phyloP scores from a whole-genome alignment of 345 rosid genomes.

The Nephelium lappaceum region DNA sequence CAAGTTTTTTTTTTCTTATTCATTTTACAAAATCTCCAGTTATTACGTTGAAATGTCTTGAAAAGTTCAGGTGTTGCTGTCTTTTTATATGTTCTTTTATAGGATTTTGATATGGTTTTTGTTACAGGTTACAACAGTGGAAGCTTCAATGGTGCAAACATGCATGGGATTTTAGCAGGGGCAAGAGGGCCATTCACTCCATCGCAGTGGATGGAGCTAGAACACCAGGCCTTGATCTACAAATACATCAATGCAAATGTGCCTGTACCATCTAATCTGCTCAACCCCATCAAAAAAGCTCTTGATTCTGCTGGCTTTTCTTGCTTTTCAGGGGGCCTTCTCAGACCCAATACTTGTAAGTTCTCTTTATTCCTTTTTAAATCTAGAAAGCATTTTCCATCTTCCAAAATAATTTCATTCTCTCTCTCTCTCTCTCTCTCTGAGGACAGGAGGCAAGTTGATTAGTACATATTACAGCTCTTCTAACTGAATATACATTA shows the following conservation, averaged over 20 bases:
- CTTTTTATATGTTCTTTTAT: neutral
- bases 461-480: neutral
- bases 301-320: constrained; percentile 58
- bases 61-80: constrained; percentile 7
- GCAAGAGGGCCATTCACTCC: constrained; percentile 61
- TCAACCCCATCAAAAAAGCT: constrained; percentile 76
- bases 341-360: constrained; percentile 62
- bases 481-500: neutral
- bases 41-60: neutral
- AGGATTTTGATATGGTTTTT: constrained; percentile 1
- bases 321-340: constrained; percentile 41
- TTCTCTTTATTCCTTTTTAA: neutral
- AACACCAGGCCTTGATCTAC: constrained; percentile 94
- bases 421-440: neutral
- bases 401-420: neutral
- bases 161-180: constrained; percentile 47
- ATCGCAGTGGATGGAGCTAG: constrained; percentile 91
- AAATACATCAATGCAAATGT: constrained; percentile 75
- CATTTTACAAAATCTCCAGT: neutral
- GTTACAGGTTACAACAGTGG: constrained; percentile 42
- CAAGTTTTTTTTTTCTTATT: neutral
- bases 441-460: neutral
- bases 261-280: constrained; percentile 77
- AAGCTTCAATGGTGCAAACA: constrained; percentile 36
- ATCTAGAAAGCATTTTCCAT: neutral